Evolutionary conservation across 345 rosid species (phyloP), one percentile per base, ranked within the genome.

Genomic region (Citrus australasica): DNA sequence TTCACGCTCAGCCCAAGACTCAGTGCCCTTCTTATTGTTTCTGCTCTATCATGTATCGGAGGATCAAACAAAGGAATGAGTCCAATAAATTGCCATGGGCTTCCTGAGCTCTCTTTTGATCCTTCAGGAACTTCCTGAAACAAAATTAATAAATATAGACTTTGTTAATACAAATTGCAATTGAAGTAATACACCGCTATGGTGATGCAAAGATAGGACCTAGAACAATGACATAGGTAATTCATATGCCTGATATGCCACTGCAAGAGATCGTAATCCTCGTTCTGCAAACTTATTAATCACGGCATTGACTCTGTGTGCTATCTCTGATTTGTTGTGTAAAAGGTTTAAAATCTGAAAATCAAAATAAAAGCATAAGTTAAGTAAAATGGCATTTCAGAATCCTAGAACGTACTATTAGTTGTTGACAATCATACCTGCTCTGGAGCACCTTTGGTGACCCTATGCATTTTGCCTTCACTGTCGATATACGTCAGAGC

Each of bases 361-460:
- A 68, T 24, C 69, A 60, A 79, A 74, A 38, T 42, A 65, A 16
- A 73, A 14, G 32, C 21, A 46, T 53, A 14, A 51, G 40, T 83
- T 67, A 71, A n/a, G 76, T 73, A 21, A 55, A 61, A 74, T 64
- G 33, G 30, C 9, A 65, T 71, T 61, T 8, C 5, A 48, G 22
- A 82, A 65, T 24, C 33, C 33, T 56, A 40, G 58, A 73, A n/a
- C 71, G 58, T 25, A 28, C 1, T 40, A 33, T 67, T 33, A 58
- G 55, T 24, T 69, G 33, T 65, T 55, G 46, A 78, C 25, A 24
- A 74, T 11, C 40, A 37, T 82, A 88, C 92, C 90, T 87, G 92
- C 69, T 89, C 91, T 14, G 91, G 94, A 19, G 91, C 92, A 62
- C 94, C 94, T 87, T 90, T 89, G 83, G 91, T 84, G 73, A 90